These are phyloP conservation scores for Penicillium turbatum DNA, from an alignment of 495 filamentous ascomycete genomes.

Conservation along the genomic window DNA sequence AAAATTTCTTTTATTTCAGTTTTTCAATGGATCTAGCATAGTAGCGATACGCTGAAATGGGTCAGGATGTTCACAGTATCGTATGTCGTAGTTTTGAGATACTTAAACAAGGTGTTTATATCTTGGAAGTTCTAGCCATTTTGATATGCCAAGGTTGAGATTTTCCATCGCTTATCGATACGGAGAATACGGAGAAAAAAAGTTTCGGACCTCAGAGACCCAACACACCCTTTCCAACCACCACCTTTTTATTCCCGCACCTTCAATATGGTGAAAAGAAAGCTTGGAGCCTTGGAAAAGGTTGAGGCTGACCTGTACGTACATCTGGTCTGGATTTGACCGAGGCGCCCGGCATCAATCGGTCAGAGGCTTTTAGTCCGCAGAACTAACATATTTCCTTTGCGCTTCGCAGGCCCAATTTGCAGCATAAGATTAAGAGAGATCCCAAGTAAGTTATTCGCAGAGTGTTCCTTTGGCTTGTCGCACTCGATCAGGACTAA, in stretches of 20 bases:
- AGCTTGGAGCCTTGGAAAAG: slow-evolving; percentile 88
- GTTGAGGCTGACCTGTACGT: slow-evolving; percentile 81
- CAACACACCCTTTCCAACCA: slow-evolving; percentile 20
- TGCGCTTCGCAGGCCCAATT: slow-evolving; percentile 55
- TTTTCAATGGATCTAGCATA: slow-evolving; percentile 1
- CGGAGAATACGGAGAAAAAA: slow-evolving; percentile 41
- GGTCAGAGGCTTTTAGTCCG: slow-evolving; percentile 10
- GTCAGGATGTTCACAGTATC: no score
- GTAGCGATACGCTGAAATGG: background rate
- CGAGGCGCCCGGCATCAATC: slow-evolving; percentile 17
- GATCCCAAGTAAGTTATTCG: slow-evolving; percentile 64
- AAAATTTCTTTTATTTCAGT: slow-evolving; percentile 28
- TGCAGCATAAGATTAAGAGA: slow-evolving; percentile 83
- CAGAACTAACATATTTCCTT: slow-evolving; percentile 21
- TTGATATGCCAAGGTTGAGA: slow-evolving; percentile 5
- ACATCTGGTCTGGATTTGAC: slow-evolving; percentile 8
- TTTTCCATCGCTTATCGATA: slow-evolving; percentile 44
- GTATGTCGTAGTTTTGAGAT: no score
- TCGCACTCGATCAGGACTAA: background rate
- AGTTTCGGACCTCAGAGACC: slow-evolving; percentile 26
- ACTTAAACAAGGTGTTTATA: background rate
- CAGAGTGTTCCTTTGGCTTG: background rate
- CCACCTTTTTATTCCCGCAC: slow-evolving; percentile 9
- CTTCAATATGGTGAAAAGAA: slow-evolving; percentile 69
- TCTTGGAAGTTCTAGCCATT: slow-evolving; percentile 4